Percentiles rank a stretch among this genome's conserved stretches.
These are phyloP conservation scores for Coccomyxa sp. DNA, from an alignment of 139 green algal species.

Conservation along the genomic window DNA sequence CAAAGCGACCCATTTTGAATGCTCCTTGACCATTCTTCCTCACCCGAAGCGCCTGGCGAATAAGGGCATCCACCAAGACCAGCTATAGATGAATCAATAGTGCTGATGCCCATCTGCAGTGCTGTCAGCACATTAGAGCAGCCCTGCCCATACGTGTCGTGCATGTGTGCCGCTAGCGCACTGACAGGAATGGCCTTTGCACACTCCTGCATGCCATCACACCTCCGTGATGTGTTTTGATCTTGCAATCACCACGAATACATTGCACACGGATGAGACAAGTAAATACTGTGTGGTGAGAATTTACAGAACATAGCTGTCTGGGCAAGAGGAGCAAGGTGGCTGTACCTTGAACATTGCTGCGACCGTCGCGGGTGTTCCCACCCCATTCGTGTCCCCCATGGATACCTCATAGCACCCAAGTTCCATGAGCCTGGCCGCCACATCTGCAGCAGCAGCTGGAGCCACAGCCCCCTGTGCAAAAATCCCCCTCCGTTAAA, in stretches of 20 bases:
- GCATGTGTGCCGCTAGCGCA: conserved; percentile 82
- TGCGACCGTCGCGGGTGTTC: conserved; percentile 65
- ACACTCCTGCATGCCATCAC: conserved; percentile 9
- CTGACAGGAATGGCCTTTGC: conserved; percentile 36
- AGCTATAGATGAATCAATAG: conserved; percentile 75
- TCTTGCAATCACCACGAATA: not conserved
- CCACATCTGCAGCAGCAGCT: conserved; percentile 63
- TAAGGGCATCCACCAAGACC: conserved; percentile 92
- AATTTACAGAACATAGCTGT: too few relatives aligned
- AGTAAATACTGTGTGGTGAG: too few relatives aligned
- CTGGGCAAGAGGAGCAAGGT: not conserved
- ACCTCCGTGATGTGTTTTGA: not conserved
- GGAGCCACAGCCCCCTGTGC: conserved; percentile 42
- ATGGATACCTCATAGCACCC: conserved; percentile 94
- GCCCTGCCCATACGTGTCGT: conserved; percentile 93
- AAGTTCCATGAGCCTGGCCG: conserved; percentile 67
- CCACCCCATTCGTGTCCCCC: conserved; percentile 88
- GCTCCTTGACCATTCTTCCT: not conserved
- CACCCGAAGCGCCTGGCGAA: conserved; percentile 61
- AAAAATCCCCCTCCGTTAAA: too few relatives aligned
- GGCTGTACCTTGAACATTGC: conserved; percentile 62
- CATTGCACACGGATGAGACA: too few relatives aligned
- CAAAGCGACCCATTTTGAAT: not conserved
- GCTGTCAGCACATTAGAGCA: conserved; percentile 84
- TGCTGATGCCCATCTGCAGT: conserved; percentile 64